Base-by-base conservation (phyloP, 2,329 filamentous ascomycete species). In the Elsinoe arachidis region DNA sequence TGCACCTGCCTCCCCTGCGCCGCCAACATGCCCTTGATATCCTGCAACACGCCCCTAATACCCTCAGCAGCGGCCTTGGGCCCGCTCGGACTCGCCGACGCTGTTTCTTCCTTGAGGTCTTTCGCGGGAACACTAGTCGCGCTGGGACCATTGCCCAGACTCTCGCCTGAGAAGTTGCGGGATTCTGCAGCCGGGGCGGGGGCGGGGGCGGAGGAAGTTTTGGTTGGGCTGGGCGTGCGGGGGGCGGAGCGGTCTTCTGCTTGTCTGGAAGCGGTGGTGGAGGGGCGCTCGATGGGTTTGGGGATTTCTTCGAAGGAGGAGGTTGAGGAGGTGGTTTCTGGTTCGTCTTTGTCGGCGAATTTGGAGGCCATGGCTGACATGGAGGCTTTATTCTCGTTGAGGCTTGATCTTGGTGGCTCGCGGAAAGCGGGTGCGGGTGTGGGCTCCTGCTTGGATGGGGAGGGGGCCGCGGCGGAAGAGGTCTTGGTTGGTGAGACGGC, bases 301-400 rank as follows among this genome's bases (percentile, higher is more conserved):
- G 86, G 72, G 33, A 93, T 80, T 68, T 96, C 90, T 68, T 96
- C 91, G 63, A 96, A 96, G 73, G 86, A 89, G 1, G 88, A 92
- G 26, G 81, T 79, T 58, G 88, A 86, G 9, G 76, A 75, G 2
- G 75, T 73, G 0, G 82, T 80, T n/a, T 81, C 81, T 10, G 83
- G 80, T 12, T 59, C 62, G 5, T 84, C 82, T 23, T 86, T 78
- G 69, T 95, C 90, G 64, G 90, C 86, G 73, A 88, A 96, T 72
- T 88, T 95, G 70, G 82, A 84, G 9, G 90, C 91, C 78, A 93
- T 86, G 57, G 84, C 84, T 17, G 90, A 83, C 73, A 96, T 93
- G 11, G 90, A 95, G 26, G 82, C 81, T 70, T 93, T 90, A 74
- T 96, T 92, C 61, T 95, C 88, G 61, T 85, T 86, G 74, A 95